Evolutionary conservation across 139 green algal species (phyloP).

Genomic region (Picochlorum sp.): DNA sequence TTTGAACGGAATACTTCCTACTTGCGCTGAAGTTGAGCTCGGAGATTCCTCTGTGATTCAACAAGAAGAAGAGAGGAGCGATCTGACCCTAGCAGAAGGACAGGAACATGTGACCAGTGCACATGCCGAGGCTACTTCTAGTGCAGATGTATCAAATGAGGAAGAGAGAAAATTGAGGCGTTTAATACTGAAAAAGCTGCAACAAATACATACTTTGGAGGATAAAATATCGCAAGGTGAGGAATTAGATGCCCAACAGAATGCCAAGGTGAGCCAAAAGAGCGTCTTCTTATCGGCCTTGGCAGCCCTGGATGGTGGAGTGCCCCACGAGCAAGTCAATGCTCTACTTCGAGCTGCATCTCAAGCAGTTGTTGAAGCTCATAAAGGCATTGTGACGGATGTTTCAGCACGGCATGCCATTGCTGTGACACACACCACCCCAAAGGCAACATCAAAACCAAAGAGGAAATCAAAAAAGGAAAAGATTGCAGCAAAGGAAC

Average conservation of each 20-base stretch:
- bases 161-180: slow-evolving; percentile 18
- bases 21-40: not conserved
- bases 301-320: slow-evolving; percentile 33
- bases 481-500: no score
- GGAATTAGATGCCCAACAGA: slow-evolving; percentile 68
- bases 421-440: no score
- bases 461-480: no score
- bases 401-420: not conserved
- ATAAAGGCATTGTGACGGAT: not conserved
- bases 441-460: no score
- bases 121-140: not conserved
- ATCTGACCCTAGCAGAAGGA: not conserved
- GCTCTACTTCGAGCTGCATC: slow-evolving; percentile 6
- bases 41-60: not conserved
- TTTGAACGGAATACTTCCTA: not conserved
- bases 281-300: slow-evolving; percentile 40
- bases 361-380: not conserved
- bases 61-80: no score
- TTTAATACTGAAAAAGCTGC: slow-evolving; percentile 72
- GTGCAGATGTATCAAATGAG: not conserved
- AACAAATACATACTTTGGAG: slow-evolving; percentile 59
- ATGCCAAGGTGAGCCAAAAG: slow-evolving; percentile 50
- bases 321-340: slow-evolving; percentile 25
- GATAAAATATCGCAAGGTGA: slow-evolving; percentile 7
- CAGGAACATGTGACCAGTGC: not conserved